Conservation (phyloP, 2,329 filamentous ascomycete species). For the Xenoacremonium recifei region DNA sequence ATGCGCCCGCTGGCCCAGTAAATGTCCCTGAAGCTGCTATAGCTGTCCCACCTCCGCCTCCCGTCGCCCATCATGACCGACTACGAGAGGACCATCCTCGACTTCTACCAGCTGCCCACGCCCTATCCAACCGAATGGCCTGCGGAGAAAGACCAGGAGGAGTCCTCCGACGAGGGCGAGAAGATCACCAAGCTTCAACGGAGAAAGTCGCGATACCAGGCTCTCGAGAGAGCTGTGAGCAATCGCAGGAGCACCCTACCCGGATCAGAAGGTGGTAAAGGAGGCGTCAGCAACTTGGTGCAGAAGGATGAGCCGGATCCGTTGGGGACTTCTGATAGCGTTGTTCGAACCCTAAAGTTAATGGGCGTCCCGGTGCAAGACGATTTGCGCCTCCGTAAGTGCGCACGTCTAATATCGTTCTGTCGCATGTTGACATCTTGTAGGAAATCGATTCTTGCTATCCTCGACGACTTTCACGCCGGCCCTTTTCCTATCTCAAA, state of each 20-base stretch:
- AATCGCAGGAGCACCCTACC: conserved; percentile 64
- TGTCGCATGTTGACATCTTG: conserved; percentile 14
- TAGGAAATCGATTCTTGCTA: conserved; percentile 88
- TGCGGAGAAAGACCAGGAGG: conserved; percentile 70
- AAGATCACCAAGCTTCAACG: conserved; percentile 47
- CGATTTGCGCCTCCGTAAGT: conserved; percentile 71
- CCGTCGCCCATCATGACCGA: conserved; percentile 56
- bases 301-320: conserved; percentile 93
- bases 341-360: conserved; percentile 75
- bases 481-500: conserved; percentile 85
- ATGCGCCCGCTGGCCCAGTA: no score
- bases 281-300: conserved; percentile 73
- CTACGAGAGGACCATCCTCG: conserved; percentile 73
- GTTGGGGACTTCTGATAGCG: conserved; percentile 82
- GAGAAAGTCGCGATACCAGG: conserved; percentile 79
- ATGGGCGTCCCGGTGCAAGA: conserved; percentile 81
- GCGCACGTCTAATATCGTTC: background rate
- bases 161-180: conserved; percentile 59
- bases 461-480: conserved; percentile 96
- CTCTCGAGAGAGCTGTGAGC: conserved; percentile 73
- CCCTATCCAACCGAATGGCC: conserved; percentile 86
- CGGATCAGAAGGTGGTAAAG: conserved; percentile 63
- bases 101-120: conserved; percentile 83
- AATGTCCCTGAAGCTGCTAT: background rate
- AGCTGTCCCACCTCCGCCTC: background rate